Evolutionary conservation across 2,329 filamentous ascomycete genomes (phyloP).

Genomic region (Lachnellula occidentalis): DNA sequence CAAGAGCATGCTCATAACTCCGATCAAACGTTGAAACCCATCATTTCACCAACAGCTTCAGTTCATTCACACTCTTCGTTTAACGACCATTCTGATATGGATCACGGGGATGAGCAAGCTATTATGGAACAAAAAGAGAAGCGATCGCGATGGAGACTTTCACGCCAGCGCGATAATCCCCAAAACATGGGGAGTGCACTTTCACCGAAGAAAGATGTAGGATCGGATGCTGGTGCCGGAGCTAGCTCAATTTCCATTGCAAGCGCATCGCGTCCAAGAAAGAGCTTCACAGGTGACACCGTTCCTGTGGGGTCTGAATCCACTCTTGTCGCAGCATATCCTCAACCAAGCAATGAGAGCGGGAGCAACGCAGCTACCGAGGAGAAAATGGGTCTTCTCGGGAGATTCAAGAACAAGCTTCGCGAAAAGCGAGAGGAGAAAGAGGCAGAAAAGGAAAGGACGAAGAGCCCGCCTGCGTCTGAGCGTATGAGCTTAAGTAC

Average conservation of each 20-base stretch:
- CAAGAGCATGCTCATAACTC: slow-evolving; percentile 22
- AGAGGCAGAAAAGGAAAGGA: slow-evolving; percentile 26
- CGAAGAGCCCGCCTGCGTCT: slow-evolving; percentile 27
- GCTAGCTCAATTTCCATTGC: slow-evolving; percentile 64
- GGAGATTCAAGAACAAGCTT: slow-evolving; percentile 61
- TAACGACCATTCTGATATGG: slow-evolving; percentile 77
- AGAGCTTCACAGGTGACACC: slow-evolving; percentile 40
- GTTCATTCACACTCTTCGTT: slow-evolving; percentile 58
- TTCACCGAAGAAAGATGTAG: slow-evolving; percentile 44
- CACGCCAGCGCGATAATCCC: slow-evolving; percentile 53
- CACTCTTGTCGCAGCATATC: slow-evolving; percentile 19
- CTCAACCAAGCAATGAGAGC: slow-evolving; percentile 32
- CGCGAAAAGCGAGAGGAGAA: slow-evolving; percentile 43
- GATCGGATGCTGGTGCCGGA: slow-evolving; percentile 58
- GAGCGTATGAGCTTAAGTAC: slow-evolving; percentile 18
- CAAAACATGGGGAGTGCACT: slow-evolving; percentile 37
- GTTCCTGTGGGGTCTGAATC: slow-evolving; percentile 29
- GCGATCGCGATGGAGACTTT: slow-evolving; percentile 67
- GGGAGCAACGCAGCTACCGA: slow-evolving; percentile 19
- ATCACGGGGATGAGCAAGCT: slow-evolving; percentile 59
- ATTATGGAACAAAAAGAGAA: slow-evolving; percentile 61
- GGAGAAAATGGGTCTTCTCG: slow-evolving; percentile 53
- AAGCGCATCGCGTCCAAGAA: slow-evolving; percentile 46
- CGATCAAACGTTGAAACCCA: slow-evolving; percentile 50
- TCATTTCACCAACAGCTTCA: slow-evolving; percentile 70